Base-by-base conservation (phyloP, 139 green algal genomes). In the Tetradesmus obliquus region DNA sequence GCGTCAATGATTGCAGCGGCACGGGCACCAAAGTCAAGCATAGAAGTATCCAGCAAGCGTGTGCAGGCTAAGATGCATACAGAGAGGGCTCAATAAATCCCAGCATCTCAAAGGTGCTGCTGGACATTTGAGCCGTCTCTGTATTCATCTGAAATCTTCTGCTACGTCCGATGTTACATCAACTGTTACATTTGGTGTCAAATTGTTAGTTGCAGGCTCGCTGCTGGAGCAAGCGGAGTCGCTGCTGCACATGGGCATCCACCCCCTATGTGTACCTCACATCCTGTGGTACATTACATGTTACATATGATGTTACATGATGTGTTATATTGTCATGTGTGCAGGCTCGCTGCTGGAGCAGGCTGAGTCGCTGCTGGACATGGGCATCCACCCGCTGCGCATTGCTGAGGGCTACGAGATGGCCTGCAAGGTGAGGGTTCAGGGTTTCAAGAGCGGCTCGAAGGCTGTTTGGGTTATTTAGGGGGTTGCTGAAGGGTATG, bases 321-420 rank as follows among this genome's bases (percentile, higher is more conserved):
- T 13, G 60, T 72, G 60, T 72, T 10, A 10, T 72, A 10, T 72
- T 72, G 60, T 20, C 74, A 51, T 79, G 10, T 83, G 15, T 92
- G 55, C 90, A 92, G 93, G 97, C 22, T 84, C 93, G 2, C 85
- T 96, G 92, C 55, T 91, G 91, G 95, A 93, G 94, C 96, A 99
- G 76, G 98, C 98, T 0, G 98, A 99, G 93, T 91, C 76, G 22
- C 95, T 99, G 76, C 95, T 99, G n/a, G 98, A 99, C 91, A 96
- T 98, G 66, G 98, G 98, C 79, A 99, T 99, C 84, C 98, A 99
- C 94, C 98, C 98, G 0, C 95, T 99, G 81, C 94, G 98, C 54
- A 97, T 99, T 20, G 98, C 98, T 15, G 98, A 99, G 93, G 98
- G 98, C 1, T 99, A 99, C 89, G 98, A 99, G 93, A 98, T 98